phyloP scores from a whole-genome alignment of 345 rosid species.

The Rhodamnia argentea region DNA sequence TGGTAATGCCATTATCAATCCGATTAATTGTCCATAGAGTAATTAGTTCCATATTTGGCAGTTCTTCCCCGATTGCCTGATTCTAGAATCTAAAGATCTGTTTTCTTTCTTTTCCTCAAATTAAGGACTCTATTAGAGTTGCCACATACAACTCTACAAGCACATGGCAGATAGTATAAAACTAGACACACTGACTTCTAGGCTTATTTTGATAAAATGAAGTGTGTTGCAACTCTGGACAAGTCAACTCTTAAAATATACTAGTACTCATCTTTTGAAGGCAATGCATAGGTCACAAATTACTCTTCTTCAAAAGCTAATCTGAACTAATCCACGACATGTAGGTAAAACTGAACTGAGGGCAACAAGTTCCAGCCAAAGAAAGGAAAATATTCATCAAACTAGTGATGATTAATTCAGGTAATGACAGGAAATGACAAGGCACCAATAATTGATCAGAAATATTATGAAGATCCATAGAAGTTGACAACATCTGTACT shows the following conservation, averaged over 20 bases:
- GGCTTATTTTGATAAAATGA: neutral
- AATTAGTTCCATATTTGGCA: neutral
- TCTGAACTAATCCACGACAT: neutral
- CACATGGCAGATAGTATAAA: neutral
- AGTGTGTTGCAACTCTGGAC: neutral
- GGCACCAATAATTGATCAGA: neutral
- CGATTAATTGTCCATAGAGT: neutral
- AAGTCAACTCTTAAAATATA: neutral
- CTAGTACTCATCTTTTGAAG: neutral
- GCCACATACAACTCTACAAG: neutral
- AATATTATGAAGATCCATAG: neutral
- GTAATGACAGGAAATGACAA: neutral
- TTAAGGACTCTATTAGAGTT: neutral
- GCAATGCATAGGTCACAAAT: neutral
- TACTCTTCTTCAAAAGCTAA: neutral
- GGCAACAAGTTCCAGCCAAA: neutral
- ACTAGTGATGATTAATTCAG: neutral
- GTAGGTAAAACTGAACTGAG: neutral
- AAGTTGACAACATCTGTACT: neutral
- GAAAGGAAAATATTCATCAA: neutral
- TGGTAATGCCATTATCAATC: neutral
- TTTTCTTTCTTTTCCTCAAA: neutral
- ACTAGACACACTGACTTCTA: neutral
- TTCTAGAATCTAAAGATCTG: neutral
- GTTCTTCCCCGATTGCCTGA: neutral